Evolutionary conservation across 768 basidiomycete species (phyloP).

Genomic region (Exsudoporus frostii): DNA sequence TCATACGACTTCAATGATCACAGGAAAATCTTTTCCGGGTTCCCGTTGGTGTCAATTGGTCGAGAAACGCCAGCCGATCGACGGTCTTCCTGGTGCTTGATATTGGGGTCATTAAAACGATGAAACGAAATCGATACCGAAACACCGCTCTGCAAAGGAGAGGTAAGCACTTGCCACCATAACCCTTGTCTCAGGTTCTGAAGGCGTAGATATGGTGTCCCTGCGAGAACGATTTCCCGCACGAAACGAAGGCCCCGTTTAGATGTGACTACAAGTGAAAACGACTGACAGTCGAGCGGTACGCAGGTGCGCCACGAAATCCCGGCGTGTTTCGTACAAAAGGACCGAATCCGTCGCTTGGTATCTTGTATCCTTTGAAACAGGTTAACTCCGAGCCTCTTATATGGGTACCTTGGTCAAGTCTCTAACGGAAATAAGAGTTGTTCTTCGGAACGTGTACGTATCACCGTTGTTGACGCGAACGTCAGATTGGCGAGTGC

Average conservation of each 20-base stretch:
- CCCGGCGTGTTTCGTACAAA: not conserved
- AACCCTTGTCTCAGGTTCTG: not conserved
- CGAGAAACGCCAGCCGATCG: not conserved
- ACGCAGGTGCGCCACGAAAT: too few species aligned
- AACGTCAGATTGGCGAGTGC: too few species aligned
- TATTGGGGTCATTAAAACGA: too few species aligned
- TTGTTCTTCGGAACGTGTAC: not conserved
- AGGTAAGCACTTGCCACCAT: not conserved
- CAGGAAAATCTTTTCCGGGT: not conserved
- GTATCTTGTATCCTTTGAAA: not conserved
- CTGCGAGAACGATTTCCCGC: too few species aligned
- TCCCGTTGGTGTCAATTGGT: not conserved
- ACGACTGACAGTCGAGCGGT: too few species aligned
- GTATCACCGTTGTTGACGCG: not conserved
- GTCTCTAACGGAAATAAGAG: not conserved
- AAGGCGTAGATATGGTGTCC: not conserved
- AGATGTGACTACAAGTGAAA: not conserved
- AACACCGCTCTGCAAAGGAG: too few species aligned
- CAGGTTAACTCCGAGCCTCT: not conserved
- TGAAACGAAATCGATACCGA: not conserved
- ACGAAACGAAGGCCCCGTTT: not conserved
- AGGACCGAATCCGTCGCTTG: not conserved
- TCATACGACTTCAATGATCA: not conserved
- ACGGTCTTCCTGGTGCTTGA: not conserved
- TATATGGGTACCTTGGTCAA: not conserved